Conservation (phyloP, 495 filamentous ascomycete species). For the Tuber calosporum region DNA sequence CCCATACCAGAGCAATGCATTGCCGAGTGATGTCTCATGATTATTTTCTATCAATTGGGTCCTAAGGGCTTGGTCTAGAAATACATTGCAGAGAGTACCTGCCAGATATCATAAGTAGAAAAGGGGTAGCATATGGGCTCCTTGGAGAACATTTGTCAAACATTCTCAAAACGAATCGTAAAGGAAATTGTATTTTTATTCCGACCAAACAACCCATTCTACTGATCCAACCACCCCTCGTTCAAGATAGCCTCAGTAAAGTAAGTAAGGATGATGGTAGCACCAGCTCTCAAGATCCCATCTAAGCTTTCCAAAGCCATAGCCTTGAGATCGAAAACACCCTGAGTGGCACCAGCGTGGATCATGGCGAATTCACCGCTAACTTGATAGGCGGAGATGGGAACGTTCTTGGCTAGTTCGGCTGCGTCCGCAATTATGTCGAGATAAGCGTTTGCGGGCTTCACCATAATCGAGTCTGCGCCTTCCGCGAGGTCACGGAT, state of each 20-base stretch:
- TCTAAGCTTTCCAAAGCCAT: slow-evolving; percentile 94
- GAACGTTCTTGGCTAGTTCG: slow-evolving; percentile 80
- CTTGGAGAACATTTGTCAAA: neutral
- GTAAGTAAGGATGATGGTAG: slow-evolving; percentile 84
- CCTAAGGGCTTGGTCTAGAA: neutral
- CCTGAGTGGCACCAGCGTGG: slow-evolving; percentile 86
- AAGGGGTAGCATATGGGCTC: neutral
- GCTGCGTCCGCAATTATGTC: slow-evolving; percentile 96
- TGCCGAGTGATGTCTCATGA: neutral
- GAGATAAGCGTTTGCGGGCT: slow-evolving; percentile 85
- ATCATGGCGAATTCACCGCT: slow-evolving; percentile 98
- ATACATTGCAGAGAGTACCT: neutral
- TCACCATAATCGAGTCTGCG: slow-evolving; percentile 98
- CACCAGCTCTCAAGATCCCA: slow-evolving; percentile 85
- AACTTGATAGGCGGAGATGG: slow-evolving; percentile 91
- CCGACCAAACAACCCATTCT: neutral
- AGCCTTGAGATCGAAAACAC: slow-evolving; percentile 91
- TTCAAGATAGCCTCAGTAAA: slow-evolving; percentile 82
- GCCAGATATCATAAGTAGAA: neutral
- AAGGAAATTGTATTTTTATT: neutral
- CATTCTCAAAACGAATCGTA: neutral
- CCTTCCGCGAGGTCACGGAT: slow-evolving; percentile 82
- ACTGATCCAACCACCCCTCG: slow-evolving; percentile 41
- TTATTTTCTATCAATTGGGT: neutral
- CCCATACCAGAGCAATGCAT: neutral